Base-by-base conservation (phyloP, 225 moss, liverwort and hornwort species). In the Takakia lepidozioides region DNA sequence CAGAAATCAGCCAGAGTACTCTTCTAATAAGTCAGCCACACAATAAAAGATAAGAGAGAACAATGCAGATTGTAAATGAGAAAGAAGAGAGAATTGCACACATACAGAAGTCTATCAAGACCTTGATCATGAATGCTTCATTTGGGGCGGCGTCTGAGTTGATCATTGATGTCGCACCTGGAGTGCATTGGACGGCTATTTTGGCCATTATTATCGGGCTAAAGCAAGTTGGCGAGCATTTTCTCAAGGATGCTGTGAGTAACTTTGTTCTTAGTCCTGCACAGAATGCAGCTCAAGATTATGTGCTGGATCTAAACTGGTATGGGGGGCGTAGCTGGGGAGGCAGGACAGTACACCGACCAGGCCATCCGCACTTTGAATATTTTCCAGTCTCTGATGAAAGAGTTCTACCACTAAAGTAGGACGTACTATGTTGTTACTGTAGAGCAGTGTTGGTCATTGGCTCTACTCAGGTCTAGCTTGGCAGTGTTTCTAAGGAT, bases 301-400 rank as follows among this genome's bases (percentile, higher is more conserved):
- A 0, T 25, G 76, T 63, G 4, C 0, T 29, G 2, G 0, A 60
- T 22, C n/a, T n/a, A n/a, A n/a, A 55, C 69, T 13, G 78, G 78
- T 3, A 1, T 78, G 27, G 69, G 65, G 10, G 66, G 62, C 7
- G 69, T 69, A 8, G 78, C 69, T 1, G 48, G 52, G 1, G 69
- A 78, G 1, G 62, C 56, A 0, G 73, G 78, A 13, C 78, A 78
- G 20, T 62, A 69, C 44, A 69, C 78, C 3, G 78, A 78, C 17
- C 78, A 73, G 39, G 78, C 62, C 56, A 78, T 78, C 19, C 73
- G 78, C 48, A 78, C 73, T 1, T 59, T 73, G 39, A 78, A 78
- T 52, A 50, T 78, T 15, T 78, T 78, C 44, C 78, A 78, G 40
- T 13, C 61, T 17, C 27, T 78, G 48, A 66, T 78, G 73, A 43